Conservation (phyloP, 73 alveolate species). For the Tetrahymena thermophila region DNA sequence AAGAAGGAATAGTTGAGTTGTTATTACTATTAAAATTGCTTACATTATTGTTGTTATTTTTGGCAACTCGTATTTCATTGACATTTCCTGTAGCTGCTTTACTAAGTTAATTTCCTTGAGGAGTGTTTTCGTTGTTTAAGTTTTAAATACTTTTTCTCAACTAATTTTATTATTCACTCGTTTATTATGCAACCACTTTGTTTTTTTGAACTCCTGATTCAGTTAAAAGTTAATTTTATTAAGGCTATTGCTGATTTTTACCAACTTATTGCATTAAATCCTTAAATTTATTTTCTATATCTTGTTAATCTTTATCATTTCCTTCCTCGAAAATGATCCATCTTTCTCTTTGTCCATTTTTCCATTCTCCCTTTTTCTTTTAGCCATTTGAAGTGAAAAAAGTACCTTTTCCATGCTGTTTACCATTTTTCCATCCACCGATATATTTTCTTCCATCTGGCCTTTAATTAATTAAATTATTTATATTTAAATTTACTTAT, state of each 20-base stretch:
- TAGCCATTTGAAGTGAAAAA: slow-evolving; percentile 16
- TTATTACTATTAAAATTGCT: background rate
- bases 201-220: background rate
- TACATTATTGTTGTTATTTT: background rate
- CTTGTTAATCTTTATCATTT: slow-evolving; percentile 11
- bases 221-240: background rate
- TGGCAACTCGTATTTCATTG: background rate
- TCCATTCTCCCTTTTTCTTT: slow-evolving; percentile 53
- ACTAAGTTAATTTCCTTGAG: background rate
- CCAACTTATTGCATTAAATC: background rate
- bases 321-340: slow-evolving; percentile 35
- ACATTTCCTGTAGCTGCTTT: background rate
- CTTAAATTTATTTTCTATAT: slow-evolving; percentile 1
- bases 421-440: slow-evolving; percentile 48
- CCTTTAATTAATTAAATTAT: background rate
- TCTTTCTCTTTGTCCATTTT: slow-evolving; percentile 41
- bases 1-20: background rate
- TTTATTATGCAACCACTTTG: background rate
- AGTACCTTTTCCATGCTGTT: slow-evolving; percentile 47
- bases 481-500: background rate
- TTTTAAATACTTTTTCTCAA: background rate
- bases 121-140: background rate
- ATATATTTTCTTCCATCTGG: slow-evolving; percentile 49
- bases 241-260: background rate
- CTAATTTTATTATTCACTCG: background rate